Evolutionary conservation across 305 asterid genomes (phyloP).

Genomic region (Plantago coronopus): DNA sequence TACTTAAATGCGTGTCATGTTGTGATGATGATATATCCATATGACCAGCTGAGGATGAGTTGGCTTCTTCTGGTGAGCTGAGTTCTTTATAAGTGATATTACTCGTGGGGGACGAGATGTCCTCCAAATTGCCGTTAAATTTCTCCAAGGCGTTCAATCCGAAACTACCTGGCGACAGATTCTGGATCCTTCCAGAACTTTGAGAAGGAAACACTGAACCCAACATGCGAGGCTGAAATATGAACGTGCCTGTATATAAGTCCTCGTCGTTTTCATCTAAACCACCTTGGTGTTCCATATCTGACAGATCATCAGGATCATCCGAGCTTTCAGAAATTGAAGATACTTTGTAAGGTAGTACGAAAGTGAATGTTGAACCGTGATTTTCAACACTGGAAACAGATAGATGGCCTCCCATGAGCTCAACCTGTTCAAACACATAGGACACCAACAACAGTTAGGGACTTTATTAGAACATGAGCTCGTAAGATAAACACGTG

Average conservation of each 20-base stretch:
- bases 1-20: slow-evolving; percentile 22
- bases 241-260: slow-evolving; percentile 50
- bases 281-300: slow-evolving; percentile 42
- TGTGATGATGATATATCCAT: slow-evolving; percentile 33
- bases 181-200: slow-evolving; percentile 37
- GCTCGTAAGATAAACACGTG: slow-evolving; percentile 5
- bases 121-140: slow-evolving; percentile 37
- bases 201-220: slow-evolving; percentile 60
- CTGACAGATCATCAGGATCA: slow-evolving; percentile 68
- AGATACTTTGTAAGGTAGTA: slow-evolving; percentile 71
- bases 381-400: slow-evolving; percentile 66
- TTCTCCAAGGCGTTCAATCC: slow-evolving; percentile 28
- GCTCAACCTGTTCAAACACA: slow-evolving; percentile 63
- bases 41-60: slow-evolving; percentile 29
- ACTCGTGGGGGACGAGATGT: slow-evolving; percentile 35
- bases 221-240: slow-evolving; percentile 71
- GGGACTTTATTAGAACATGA: neutral
- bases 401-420: slow-evolving; percentile 87
- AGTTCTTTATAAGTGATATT: slow-evolving; percentile 35
- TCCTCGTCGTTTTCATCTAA: slow-evolving; percentile 59
- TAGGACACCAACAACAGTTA: too few species aligned
- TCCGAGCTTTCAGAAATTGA: slow-evolving; percentile 51
- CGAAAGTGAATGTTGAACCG: slow-evolving; percentile 81
- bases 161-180: slow-evolving; percentile 32
- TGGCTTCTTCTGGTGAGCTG: slow-evolving; percentile 41